Base-by-base conservation (phyloP, 78 protist species). In the Trichosphaerium sp. region DNA sequence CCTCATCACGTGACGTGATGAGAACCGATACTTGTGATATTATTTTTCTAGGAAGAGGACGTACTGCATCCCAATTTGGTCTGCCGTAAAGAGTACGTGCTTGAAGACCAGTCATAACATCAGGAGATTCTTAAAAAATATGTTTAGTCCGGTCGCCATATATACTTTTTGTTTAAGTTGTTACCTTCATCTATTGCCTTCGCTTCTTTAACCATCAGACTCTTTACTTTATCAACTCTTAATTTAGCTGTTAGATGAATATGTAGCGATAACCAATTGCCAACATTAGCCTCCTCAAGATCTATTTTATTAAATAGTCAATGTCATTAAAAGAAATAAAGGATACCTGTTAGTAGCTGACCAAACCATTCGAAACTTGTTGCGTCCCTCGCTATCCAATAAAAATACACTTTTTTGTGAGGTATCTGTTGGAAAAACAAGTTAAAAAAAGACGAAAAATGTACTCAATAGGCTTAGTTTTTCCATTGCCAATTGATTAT, bases 31-130 rank as follows among this genome's bases (percentile, higher is more conserved):
- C n/a, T n/a, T n/a, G 25, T 70, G 37, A 5, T 48, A 54, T 2
- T 69, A 44, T 54, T 49, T 65, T 39, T 78, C 77, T 37, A 72
- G 74, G 43, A 78, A 78, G 28, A 78, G 55, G 42, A n/a, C n/a
- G n/a, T n/a, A n/a, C n/a, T n/a, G 69, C 76, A n/a, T 40, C 41
- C 81, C 74, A 64, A 44, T 80, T 54, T 54, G 81, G n/a, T n/a
- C n/a, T n/a, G n/a, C n/a, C n/a, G n/a, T n/a, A n/a, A n/a, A n/a
- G n/a, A n/a, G n/a, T n/a, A n/a, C n/a, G n/a, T n/a, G n/a, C n/a
- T n/a, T n/a, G n/a, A n/a, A n/a, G 71, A 40, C 87, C 87, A 21
- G 87, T 81, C 70, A 81, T 72, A n/a, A n/a, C n/a, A n/a, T n/a
- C n/a, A n/a, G n/a, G n/a, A n/a, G n/a, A n/a, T n/a, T n/a, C n/a